These are phyloP conservation scores for Monosporascus sp. DNA, from an alignment of 2,329 filamentous ascomycete genomes.

Conservation along the genomic window DNA sequence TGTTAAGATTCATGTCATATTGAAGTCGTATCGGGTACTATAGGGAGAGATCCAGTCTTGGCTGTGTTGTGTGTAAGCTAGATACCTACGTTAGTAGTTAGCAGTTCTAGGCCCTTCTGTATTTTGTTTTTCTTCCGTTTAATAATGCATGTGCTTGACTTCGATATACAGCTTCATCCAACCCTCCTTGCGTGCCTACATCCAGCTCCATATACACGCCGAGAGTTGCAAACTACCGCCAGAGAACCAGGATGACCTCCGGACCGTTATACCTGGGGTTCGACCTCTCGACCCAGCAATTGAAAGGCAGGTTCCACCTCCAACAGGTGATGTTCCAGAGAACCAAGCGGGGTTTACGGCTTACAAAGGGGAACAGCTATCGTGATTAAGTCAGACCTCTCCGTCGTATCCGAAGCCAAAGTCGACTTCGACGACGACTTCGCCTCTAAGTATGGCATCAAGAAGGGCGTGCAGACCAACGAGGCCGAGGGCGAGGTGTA, in stretches of 20 bases:
- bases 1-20: background rate
- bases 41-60: background rate
- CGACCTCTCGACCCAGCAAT: constrained; percentile 93
- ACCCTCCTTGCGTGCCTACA: background rate
- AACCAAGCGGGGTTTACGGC: background rate
- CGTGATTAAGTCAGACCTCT: constrained; percentile 76
- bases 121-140: too few relatives aligned
- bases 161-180: too few relatives aligned
- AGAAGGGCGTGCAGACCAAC: constrained; percentile 83
- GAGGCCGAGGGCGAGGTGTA: constrained; percentile 82
- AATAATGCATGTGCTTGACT: too few relatives aligned
- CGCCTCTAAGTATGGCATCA: constrained; percentile 64
- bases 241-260: constrained; percentile 26
- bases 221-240: background rate
- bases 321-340: background rate
- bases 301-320: constrained; percentile 62
- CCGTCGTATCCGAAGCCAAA: constrained; percentile 77
- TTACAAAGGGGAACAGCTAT: constrained; percentile 51
- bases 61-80: background rate
- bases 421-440: constrained; percentile 93
- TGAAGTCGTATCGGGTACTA: background rate
- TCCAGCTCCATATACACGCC: background rate
- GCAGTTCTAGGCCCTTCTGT: background rate
- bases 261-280: constrained; percentile 80
- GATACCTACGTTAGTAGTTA: background rate